Evolutionary conservation across 805 yeast genomes (phyloP), one percentile per base, ranked within the genome.

Genomic region (Saturnispora kantuleensis): DNA sequence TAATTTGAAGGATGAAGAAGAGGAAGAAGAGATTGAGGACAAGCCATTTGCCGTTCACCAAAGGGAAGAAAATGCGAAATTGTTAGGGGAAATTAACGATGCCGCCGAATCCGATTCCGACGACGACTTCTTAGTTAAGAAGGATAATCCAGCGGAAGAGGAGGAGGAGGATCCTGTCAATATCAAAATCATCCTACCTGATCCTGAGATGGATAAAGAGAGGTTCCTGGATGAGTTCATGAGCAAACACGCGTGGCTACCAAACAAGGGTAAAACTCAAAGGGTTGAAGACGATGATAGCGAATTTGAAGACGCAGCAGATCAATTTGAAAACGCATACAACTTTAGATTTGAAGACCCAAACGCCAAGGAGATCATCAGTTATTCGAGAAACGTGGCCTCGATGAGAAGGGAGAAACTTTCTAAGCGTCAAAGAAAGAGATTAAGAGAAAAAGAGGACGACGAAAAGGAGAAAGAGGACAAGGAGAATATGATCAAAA

Each of bases 331-430:
- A 63, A 78, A 79, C 50, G 96, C 95, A 0, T 90, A 89, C 66
- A 93, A 93, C 58, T 90, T 90, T 71, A 76, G 98, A 60, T 93
- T 76, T 60, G 98, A 93, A 64, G 97, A 89, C 56, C 88, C 95
- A 12, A 77, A 79, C 52, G 75, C 96, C 6, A 86, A 90, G 0
- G 96, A 90, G 56, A 85, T 93, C 62, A 82, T 89, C 15, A 82
- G 95, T 13, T 93, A 90, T 67, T 97, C 97, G 2, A 87, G 98
- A 74, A 81, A 71, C 36, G 96, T 88, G 64, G 95, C 93, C 18
- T 87, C 97, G 0, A 71, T 88, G 58, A 80, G 98, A 67, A 74
- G 98, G 59, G 78, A 82, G 16, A 79, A 78, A 42, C 72, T 79
- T 48, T 77, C 80, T 53, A 63, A 83, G 10, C 77, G 98, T 55